Percentiles rank a stretch among this genome's conserved stretches.
Evolutionary conservation across 345 rosid genomes (phyloP).

Genomic region (Lumnitzera racemosa): DNA sequence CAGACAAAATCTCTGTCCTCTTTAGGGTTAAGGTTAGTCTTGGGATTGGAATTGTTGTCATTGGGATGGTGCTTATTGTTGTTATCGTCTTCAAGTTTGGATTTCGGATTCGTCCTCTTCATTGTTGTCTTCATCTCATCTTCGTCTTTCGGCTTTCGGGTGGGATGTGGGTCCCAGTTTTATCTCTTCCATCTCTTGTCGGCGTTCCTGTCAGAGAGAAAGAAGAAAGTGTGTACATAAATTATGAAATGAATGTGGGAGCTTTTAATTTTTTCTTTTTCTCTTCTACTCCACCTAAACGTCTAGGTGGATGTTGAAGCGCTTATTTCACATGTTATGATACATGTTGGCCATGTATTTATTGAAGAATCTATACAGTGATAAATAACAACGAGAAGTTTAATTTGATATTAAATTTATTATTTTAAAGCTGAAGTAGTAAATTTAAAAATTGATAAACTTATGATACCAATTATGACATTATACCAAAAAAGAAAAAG

Average conservation of each 20-base stretch:
- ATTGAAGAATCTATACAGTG: too few species aligned
- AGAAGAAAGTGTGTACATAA: slow-evolving; percentile 1
- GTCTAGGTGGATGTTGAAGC: too few species aligned
- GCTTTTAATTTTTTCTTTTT: too few species aligned
- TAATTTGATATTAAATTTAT: too few species aligned
- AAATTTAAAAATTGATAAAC: too few species aligned
- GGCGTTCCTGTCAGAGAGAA: slow-evolving; percentile 33
- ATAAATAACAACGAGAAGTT: too few species aligned
- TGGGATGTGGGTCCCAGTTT: slow-evolving; percentile 44
- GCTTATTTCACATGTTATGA: too few species aligned
- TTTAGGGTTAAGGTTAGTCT: slow-evolving; percentile 48
- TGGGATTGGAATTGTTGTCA: slow-evolving; percentile 21
- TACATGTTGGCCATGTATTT: too few species aligned
- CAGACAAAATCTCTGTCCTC: slow-evolving; percentile 44
- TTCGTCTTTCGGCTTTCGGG: slow-evolving; percentile 46
- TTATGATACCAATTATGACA: too few species aligned
- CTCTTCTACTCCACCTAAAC: too few species aligned
- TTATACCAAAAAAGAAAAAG: too few species aligned
- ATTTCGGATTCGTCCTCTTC: slow-evolving; percentile 23
- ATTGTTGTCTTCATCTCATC: slow-evolving; percentile 48
- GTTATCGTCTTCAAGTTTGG: slow-evolving; percentile 20
- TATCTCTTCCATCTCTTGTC: slow-evolving; percentile 74
- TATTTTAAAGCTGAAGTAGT: too few species aligned
- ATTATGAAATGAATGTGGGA: background rate
- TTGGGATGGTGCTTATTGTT: slow-evolving; percentile 31